Evolutionary conservation across 768 basidiomycete genomes (phyloP).

Genomic region (Russula virescens): DNA sequence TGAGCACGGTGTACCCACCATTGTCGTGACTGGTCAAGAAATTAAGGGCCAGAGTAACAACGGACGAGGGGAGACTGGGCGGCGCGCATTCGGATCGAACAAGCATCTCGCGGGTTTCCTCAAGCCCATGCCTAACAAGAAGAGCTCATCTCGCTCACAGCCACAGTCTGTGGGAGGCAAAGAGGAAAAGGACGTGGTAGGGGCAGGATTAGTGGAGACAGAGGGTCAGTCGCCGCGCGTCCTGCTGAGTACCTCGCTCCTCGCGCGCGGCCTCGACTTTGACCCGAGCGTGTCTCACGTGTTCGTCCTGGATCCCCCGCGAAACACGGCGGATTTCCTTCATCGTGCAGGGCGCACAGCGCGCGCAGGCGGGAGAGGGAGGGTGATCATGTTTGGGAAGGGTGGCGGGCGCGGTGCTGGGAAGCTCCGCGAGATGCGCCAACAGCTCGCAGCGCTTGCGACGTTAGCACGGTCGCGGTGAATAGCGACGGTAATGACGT

Average conservation of each 20-base stretch:
- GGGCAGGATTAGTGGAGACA: slow-evolving; percentile 1
- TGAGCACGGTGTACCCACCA: slow-evolving; percentile 5
- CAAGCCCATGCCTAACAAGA: slow-evolving; percentile 25
- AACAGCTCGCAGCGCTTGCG: slow-evolving; percentile 5
- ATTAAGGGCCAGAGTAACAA: neutral
- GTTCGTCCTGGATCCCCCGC: slow-evolving; percentile 81
- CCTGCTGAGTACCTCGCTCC: slow-evolving; percentile 83
- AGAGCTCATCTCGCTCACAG: slow-evolving; percentile 28
- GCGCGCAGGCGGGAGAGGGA: slow-evolving; percentile 63
- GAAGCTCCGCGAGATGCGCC: slow-evolving; percentile 23
- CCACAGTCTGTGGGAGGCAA: slow-evolving; percentile 1
- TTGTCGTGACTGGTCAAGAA: slow-evolving; percentile 16
- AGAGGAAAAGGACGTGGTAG: neutral
- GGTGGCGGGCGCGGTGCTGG: slow-evolving; percentile 56
- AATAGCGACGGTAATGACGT: no score
- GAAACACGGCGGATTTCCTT: slow-evolving; percentile 87
- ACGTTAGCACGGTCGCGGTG: neutral
- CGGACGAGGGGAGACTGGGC: neutral
- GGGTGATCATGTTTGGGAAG: slow-evolving; percentile 74
- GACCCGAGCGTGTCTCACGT: slow-evolving; percentile 73
- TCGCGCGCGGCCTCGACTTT: slow-evolving; percentile 89
- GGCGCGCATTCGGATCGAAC: slow-evolving; percentile 18
- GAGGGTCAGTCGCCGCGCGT: slow-evolving; percentile 48
- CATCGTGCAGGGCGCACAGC: slow-evolving; percentile 86
- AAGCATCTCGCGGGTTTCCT: slow-evolving; percentile 23